A percentile compares a stretch with the other conserved stretches of the same genome.
These are phyloP conservation scores for Erodium trifolium DNA, from an alignment of 441 rosid species.

Conservation along the genomic window DNA sequence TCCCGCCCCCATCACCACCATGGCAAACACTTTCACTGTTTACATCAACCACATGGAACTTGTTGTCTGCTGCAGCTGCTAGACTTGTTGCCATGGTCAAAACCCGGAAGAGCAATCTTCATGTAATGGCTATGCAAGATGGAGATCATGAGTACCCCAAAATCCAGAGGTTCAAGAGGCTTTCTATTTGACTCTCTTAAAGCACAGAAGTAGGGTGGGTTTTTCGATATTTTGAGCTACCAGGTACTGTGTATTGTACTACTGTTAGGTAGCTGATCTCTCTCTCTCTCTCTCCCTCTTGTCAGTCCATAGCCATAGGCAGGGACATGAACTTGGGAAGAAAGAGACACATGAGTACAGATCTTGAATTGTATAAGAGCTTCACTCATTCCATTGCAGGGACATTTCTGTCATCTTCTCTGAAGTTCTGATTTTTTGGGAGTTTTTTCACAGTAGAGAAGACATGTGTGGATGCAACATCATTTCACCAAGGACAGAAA, in stretches of 20 bases:
- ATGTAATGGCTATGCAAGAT: constrained; percentile 21
- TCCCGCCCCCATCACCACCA: not conserved
- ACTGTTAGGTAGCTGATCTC: constrained; percentile 15
- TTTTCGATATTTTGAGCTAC: constrained; percentile 7
- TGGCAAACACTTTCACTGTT: constrained; percentile 5
- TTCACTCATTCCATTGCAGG: not conserved
- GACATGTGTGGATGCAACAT: not conserved
- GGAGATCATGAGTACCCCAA: constrained; percentile 1
- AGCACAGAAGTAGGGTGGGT: constrained; percentile 4
- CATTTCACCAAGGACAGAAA: not conserved
- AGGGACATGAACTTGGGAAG: not conserved
- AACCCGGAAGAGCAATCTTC: constrained; percentile 27
- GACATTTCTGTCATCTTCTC: not conserved
- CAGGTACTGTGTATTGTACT: constrained; percentile 7
- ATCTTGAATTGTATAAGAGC: not conserved
- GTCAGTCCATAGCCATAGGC: constrained; percentile 21
- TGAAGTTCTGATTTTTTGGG: not conserved
- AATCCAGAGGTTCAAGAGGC: constrained; percentile 12
- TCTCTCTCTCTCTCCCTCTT: constrained; percentile 9
- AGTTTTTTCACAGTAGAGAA: not conserved
- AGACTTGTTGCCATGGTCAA: constrained; percentile 37
- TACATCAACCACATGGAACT: constrained; percentile 27
- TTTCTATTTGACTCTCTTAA: not conserved
- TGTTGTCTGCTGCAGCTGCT: constrained; percentile 16
- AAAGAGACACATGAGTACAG: constrained; percentile 11